phyloP scores from a whole-genome alignment of 805 yeast genomes.

The Spathaspora arborariae region DNA sequence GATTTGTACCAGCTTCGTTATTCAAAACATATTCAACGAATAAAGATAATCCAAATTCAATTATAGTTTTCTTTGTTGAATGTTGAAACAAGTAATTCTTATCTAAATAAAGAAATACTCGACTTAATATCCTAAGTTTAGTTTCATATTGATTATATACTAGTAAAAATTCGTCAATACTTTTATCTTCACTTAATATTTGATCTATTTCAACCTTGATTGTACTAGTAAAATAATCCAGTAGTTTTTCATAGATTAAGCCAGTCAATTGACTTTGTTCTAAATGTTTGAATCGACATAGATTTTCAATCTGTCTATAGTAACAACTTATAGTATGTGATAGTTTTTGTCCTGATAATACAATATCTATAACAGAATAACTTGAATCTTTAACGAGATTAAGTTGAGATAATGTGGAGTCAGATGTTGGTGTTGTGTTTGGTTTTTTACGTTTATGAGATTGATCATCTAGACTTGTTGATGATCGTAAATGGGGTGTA shows the following conservation, averaged over 20 bases:
- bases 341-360: conserved; percentile 15
- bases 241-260: conserved; percentile 11
- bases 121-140: conserved; percentile 20
- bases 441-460: conserved; percentile 18
- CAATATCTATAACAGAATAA: conserved; percentile 14
- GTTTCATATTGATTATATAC: conserved; percentile 21
- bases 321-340: conserved; percentile 20
- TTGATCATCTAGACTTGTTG: background rate
- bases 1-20: background rate
- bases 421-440: conserved; percentile 4
- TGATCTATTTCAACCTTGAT: background rate
- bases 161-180: conserved; percentile 9
- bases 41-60: conserved; percentile 20
- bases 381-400: conserved; percentile 8
- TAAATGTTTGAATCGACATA: conserved; percentile 27
- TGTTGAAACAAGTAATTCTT: conserved; percentile 31
- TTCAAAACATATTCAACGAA: conserved; percentile 8
- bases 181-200: background rate
- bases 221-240: background rate
- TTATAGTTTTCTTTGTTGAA: conserved; percentile 23
- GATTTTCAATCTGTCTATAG: conserved; percentile 26
- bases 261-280: conserved; percentile 29
- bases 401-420: conserved; percentile 3
- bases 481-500: background rate
- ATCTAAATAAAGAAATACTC: conserved; percentile 34